Percentiles rank a stretch among this genome's conserved stretches.
phyloP scores from a whole-genome alignment of 2,329 filamentous ascomycete species.

The Cercospora janseana region DNA sequence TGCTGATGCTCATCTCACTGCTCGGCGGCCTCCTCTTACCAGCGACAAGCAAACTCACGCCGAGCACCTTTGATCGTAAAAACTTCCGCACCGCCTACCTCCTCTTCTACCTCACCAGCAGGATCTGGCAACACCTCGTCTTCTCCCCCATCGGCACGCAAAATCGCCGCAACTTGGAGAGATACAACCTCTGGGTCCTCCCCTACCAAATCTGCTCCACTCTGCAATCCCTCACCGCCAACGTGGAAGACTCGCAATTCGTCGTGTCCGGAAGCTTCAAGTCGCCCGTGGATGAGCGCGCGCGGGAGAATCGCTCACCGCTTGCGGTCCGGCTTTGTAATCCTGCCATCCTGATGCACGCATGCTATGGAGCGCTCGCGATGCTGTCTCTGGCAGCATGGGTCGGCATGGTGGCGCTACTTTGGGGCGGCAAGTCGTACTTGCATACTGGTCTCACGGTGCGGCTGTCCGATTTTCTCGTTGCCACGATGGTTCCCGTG shows the following conservation, averaged over 20 bases:
- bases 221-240: neutral
- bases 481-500: conserved; percentile 4
- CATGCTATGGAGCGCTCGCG: neutral
- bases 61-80: neutral
- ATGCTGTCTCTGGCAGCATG: neutral
- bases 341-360: conserved; percentile 2
- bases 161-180: conserved; percentile 12
- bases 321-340: neutral
- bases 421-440: neutral
- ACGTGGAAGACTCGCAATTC: conserved; percentile 11
- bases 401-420: neutral
- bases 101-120: neutral
- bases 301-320: neutral
- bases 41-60: too few species aligned
- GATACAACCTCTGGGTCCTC: conserved; percentile 10
- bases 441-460: conserved; percentile 10
- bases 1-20: neutral
- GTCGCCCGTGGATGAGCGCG: conserved; percentile 15
- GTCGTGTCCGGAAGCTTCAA: conserved; percentile 15
- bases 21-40: neutral
- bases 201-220: conserved; percentile 11
- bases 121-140: conserved; percentile 8
- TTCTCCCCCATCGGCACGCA: conserved; percentile 5
- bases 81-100: neutral
- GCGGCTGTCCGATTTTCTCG: conserved; percentile 2